Evolutionary conservation across 2,329 filamentous ascomycete genomes (phyloP).

Genomic region (Cytospora piceae): DNA sequence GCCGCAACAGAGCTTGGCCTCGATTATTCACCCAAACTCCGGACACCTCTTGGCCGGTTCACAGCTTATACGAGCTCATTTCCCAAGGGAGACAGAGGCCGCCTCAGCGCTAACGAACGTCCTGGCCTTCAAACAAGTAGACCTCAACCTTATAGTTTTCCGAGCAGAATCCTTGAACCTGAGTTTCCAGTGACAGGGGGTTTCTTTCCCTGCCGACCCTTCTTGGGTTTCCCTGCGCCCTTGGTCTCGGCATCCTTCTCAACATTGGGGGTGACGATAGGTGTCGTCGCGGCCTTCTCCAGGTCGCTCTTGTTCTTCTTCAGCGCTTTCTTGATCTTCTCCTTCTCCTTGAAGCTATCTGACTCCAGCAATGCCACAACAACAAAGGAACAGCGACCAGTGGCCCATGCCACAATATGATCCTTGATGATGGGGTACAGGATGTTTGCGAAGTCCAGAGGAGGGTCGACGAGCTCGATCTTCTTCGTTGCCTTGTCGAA

Average conservation of each 20-base stretch:
- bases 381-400: constrained; percentile 82
- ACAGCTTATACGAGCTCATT: constrained; percentile 5
- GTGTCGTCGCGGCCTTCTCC: constrained; percentile 66
- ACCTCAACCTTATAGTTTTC: constrained; percentile 44
- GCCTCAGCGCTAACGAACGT: background rate
- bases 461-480: constrained; percentile 72
- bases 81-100: constrained; percentile 8
- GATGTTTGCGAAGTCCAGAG: constrained; percentile 77
- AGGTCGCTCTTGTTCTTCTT: constrained; percentile 74
- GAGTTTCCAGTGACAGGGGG: constrained; percentile 58
- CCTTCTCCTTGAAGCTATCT: constrained; percentile 67
- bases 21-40: constrained; percentile 9
- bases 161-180: constrained; percentile 64
- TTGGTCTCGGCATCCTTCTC: constrained; percentile 54
- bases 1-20: constrained; percentile 9
- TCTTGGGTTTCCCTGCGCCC: constrained; percentile 48
- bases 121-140: background rate
- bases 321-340: constrained; percentile 69
- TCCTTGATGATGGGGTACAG: constrained; percentile 83
- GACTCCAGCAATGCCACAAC: constrained; percentile 81
- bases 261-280: constrained; percentile 48
- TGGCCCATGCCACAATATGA: constrained; percentile 80
- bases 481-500: constrained; percentile 77
- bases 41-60: constrained; percentile 9
- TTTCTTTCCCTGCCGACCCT: constrained; percentile 47